Evolutionary conservation across 2,329 filamentous ascomycete genomes (phyloP).

Genomic region (Fusarium agapanthi): DNA sequence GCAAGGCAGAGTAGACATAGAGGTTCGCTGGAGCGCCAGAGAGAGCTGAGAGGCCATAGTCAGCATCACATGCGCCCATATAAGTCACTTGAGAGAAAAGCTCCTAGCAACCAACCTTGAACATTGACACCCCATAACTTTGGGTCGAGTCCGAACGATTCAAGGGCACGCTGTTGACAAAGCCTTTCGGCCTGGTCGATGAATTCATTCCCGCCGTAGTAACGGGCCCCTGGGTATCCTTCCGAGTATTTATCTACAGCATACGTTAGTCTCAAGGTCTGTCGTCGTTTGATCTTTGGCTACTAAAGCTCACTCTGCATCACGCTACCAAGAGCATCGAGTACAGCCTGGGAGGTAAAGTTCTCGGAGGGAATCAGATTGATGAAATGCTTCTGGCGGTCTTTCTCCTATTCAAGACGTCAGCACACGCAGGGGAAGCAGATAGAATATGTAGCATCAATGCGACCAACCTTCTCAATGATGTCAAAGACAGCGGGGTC

Average conservation of each 20-base stretch:
- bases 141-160: slow-evolving; percentile 83
- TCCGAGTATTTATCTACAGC: slow-evolving; percentile 94
- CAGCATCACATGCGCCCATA: slow-evolving; percentile 5
- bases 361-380: slow-evolving; percentile 97
- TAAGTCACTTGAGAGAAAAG: not conserved
- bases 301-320: slow-evolving; percentile 79
- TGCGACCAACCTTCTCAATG: slow-evolving; percentile 77
- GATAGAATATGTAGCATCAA: not conserved
- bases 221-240: slow-evolving; percentile 93
- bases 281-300: not conserved
- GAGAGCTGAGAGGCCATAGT: slow-evolving; percentile 64
- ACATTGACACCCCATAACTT: slow-evolving; percentile 98
- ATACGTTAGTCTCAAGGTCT: not conserved
- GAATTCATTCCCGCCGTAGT: slow-evolving; percentile 96
- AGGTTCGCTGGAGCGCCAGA: slow-evolving; percentile 80
- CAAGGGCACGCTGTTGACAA: slow-evolving; percentile 88
- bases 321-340: slow-evolving; percentile 90
- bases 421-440: not conserved
- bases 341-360: slow-evolving; percentile 91
- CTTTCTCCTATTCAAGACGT: slow-evolving; percentile 76
- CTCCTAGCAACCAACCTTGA: slow-evolving; percentile 68
- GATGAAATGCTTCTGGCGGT: slow-evolving; percentile 96
- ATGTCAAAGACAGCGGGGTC: slow-evolving; percentile 90
- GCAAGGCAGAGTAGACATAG: slow-evolving; percentile 94
- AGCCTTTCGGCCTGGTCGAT: slow-evolving; percentile 90